Conservation (phyloP, 2,329 filamentous ascomycete genomes). For the Fusarium duplospermum region DNA sequence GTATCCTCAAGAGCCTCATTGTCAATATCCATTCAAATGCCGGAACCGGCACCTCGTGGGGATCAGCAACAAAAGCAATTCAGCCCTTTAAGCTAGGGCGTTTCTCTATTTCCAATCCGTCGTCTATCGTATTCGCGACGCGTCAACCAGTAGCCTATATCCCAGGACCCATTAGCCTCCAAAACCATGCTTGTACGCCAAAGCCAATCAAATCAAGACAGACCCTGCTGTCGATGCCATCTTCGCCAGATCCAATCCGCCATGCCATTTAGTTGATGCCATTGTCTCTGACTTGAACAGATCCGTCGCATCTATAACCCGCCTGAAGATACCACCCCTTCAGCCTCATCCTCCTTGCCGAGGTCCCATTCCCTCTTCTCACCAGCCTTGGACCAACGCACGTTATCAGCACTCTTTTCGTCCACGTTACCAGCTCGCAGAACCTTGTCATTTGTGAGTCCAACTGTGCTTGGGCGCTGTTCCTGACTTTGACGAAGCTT, state of each 20-base stretch:
- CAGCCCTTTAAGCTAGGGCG: neutral
- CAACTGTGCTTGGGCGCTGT: slow-evolving; percentile 79
- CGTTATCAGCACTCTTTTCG: slow-evolving; percentile 70
- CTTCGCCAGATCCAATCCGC: slow-evolving; percentile 29
- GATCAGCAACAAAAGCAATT: neutral
- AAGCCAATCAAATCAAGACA: slow-evolving; percentile 24
- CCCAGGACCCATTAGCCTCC: neutral
- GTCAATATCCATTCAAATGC: slow-evolving; percentile 1
- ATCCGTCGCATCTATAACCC: slow-evolving; percentile 12
- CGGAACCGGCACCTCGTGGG: slow-evolving; percentile 20
- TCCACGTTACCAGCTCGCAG: slow-evolving; percentile 67
- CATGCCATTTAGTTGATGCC: slow-evolving; percentile 13
- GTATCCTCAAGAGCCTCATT: neutral
- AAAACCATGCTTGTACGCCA: neutral
- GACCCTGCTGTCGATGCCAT: neutral
- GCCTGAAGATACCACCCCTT: slow-evolving; percentile 23
- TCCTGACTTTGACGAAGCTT: slow-evolving; percentile 81
- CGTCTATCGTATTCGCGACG: neutral
- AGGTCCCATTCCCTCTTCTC: slow-evolving; percentile 73
- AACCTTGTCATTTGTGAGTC: slow-evolving; percentile 82
- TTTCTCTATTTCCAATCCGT: slow-evolving; percentile 10
- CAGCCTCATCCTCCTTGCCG: slow-evolving; percentile 56
- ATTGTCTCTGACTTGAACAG: slow-evolving; percentile 11
- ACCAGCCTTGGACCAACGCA: slow-evolving; percentile 78
- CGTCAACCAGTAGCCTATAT: neutral